A percentile compares a stretch with the other conserved stretches of the same genome.
Conservation (phyloP, 345 rosid species). For the Gossypioides kirkii region DNA sequence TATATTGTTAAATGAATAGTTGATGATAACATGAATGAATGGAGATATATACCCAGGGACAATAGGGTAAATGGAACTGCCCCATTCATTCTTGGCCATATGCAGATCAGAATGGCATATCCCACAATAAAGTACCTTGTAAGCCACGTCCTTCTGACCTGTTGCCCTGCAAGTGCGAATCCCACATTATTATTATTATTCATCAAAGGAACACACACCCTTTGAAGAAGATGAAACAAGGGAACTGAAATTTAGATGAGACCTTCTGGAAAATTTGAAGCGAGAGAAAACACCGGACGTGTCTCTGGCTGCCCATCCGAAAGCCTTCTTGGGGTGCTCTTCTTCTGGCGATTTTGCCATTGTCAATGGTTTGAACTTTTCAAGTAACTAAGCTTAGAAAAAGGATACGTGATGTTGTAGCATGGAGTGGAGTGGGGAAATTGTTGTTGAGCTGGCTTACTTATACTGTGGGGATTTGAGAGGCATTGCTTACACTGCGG, state of each 20-base stretch:
- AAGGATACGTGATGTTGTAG: too few relatives aligned
- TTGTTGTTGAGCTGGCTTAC: too few relatives aligned
- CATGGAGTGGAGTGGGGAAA: too few relatives aligned
- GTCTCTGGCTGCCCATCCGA: conserved; percentile 45
- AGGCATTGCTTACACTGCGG: too few relatives aligned
- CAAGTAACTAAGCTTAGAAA: too few relatives aligned
- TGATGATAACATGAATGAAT: too few relatives aligned
- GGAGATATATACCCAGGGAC: conserved; percentile 42
- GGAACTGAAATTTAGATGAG: background rate
- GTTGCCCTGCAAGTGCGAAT: conserved; percentile 29
- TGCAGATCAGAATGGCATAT: conserved; percentile 50
- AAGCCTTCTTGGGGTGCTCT: conserved; percentile 25
- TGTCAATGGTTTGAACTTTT: too few relatives aligned
- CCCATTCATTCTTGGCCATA: conserved; percentile 45
- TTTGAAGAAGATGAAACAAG: background rate
- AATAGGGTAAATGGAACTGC: conserved; percentile 34
- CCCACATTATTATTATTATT: background rate
- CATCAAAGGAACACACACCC: too few relatives aligned
- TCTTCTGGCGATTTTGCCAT: conserved; percentile 10
- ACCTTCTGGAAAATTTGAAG: conserved; percentile 43
- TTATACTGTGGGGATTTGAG: too few relatives aligned
- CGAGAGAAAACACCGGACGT: conserved; percentile 35
- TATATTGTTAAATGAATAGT: background rate
- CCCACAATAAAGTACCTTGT: conserved; percentile 34
- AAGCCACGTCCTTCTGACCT: conserved; percentile 26